A percentile compares a stretch with the other conserved stretches of the same genome.
Evolutionary conservation across 164 flowering plant genomes (phyloP).

Genomic region (Magnolia officinalis): DNA sequence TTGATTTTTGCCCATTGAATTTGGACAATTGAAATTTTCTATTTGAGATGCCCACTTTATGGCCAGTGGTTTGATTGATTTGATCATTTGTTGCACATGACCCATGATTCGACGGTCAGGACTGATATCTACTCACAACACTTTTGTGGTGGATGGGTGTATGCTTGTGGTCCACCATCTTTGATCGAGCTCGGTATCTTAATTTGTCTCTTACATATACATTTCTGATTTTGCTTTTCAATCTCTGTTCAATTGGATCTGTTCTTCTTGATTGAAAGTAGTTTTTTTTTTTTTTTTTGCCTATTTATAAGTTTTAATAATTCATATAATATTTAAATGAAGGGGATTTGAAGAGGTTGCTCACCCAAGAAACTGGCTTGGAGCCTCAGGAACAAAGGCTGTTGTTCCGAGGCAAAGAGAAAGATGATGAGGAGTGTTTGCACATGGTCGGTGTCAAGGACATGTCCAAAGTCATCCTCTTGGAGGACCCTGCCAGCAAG

Average conservation of each 20-base stretch:
- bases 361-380: conserved; percentile 46
- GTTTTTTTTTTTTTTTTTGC: neutral
- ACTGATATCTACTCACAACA: neutral
- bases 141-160: neutral
- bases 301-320: too few species aligned
- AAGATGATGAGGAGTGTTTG: conserved; percentile 43
- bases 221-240: neutral
- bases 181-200: neutral
- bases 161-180: too few species aligned
- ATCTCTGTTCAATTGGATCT: neutral
- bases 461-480: conserved; percentile 44
- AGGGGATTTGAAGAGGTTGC: conserved; percentile 54
- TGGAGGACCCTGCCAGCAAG: conserved; percentile 44
- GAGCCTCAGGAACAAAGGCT: conserved; percentile 47
- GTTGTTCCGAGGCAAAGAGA: conserved; percentile 59
- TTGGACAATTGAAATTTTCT: neutral
- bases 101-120: neutral
- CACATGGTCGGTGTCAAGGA: conserved; percentile 52
- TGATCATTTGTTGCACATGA: neutral
- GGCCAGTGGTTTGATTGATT: too few species aligned
- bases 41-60: neutral
- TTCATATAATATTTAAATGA: too few species aligned
- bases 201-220: neutral
- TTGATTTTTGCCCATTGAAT: neutral
- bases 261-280: neutral